Percentiles rank a stretch among this genome's conserved stretches.
phyloP scores from a whole-genome alignment of 2,329 filamentous ascomycete species.

The Epichloe typhina region DNA sequence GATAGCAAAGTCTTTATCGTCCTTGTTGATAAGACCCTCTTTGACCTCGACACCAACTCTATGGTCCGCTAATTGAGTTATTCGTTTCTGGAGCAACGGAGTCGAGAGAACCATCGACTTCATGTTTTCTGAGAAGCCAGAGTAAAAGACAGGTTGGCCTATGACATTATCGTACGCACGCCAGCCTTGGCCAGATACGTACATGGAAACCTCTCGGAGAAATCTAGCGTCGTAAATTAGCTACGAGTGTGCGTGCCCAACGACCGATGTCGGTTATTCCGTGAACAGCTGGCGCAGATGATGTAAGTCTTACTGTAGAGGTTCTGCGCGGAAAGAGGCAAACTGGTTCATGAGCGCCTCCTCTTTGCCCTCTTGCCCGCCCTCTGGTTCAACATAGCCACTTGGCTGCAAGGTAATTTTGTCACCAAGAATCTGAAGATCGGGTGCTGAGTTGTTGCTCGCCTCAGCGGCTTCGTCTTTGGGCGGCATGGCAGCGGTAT shows the following conservation, averaged over 20 bases:
- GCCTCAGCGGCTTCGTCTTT: constrained; percentile 18
- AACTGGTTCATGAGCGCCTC: constrained; percentile 68
- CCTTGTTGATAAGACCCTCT: constrained; percentile 51
- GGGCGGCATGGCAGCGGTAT: constrained; percentile 16
- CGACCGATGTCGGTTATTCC: background rate
- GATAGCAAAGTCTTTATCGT: constrained; percentile 37
- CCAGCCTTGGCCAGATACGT: constrained; percentile 90
- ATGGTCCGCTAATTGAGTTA: constrained; percentile 62
- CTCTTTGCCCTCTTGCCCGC: constrained; percentile 42
- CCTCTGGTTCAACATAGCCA: constrained; percentile 45
- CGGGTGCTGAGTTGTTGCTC: constrained; percentile 43
- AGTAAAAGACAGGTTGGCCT: constrained; percentile 86
- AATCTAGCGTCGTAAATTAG: constrained; percentile 42
- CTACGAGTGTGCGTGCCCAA: background rate
- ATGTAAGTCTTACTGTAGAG: constrained; percentile 36
- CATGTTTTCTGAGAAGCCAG: constrained; percentile 85
- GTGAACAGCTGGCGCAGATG: background rate
- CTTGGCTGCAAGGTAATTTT: constrained; percentile 63
- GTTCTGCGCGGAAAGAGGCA: constrained; percentile 67
- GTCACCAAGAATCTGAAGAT: constrained; percentile 64
- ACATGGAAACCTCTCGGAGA: constrained; percentile 81
- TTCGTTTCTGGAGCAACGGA: constrained; percentile 59
- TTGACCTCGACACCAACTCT: constrained; percentile 64
- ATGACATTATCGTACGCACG: constrained; percentile 83
- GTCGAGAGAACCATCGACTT: constrained; percentile 64